A percentile compares a stretch with the other conserved stretches of the same genome.
Evolutionary conservation across 2,329 filamentous ascomycete species (phyloP).

Genomic region (Aplosporella prunicola): DNA sequence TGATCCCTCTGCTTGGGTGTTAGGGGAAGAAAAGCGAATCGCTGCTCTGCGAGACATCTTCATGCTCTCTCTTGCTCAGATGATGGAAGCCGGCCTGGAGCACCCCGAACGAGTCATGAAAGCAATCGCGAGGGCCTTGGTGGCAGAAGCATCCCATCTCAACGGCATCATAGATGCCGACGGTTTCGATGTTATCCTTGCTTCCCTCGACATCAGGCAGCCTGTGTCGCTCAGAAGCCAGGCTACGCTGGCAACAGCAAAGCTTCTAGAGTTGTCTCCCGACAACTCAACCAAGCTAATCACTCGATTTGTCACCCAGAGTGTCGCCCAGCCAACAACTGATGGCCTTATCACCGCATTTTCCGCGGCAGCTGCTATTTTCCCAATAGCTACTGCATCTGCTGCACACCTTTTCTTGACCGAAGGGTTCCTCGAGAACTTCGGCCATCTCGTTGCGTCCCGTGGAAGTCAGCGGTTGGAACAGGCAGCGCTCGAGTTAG

Average conservation of each 20-base stretch:
- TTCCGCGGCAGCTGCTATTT: slow-evolving; percentile 80
- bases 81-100: slow-evolving; percentile 86
- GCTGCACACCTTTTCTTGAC: slow-evolving; percentile 74
- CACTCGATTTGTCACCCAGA: slow-evolving; percentile 62
- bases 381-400: slow-evolving; percentile 71
- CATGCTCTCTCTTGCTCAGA: slow-evolving; percentile 69
- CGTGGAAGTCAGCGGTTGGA: slow-evolving; percentile 82
- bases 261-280: slow-evolving; percentile 69
- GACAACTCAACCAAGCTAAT: slow-evolving; percentile 63
- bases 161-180: slow-evolving; percentile 60
- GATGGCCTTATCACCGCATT: slow-evolving; percentile 88
- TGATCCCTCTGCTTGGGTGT: slow-evolving; percentile 33
- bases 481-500: slow-evolving; percentile 74
- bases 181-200: slow-evolving; percentile 75
- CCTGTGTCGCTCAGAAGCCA: slow-evolving; percentile 65
- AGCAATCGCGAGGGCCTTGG: slow-evolving; percentile 49
- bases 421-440: slow-evolving; percentile 71
- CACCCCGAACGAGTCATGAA: slow-evolving; percentile 52
- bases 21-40: slow-evolving; percentile 36
- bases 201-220: slow-evolving; percentile 76
- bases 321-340: slow-evolving; percentile 64
- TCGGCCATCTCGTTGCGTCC: slow-evolving; percentile 67
- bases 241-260: slow-evolving; percentile 71
- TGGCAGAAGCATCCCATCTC: slow-evolving; percentile 43
- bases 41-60: slow-evolving; percentile 50